Base-by-base conservation (phyloP, 108 stramenopile species). In the Pseudonitzschia delicatissima region DNA sequence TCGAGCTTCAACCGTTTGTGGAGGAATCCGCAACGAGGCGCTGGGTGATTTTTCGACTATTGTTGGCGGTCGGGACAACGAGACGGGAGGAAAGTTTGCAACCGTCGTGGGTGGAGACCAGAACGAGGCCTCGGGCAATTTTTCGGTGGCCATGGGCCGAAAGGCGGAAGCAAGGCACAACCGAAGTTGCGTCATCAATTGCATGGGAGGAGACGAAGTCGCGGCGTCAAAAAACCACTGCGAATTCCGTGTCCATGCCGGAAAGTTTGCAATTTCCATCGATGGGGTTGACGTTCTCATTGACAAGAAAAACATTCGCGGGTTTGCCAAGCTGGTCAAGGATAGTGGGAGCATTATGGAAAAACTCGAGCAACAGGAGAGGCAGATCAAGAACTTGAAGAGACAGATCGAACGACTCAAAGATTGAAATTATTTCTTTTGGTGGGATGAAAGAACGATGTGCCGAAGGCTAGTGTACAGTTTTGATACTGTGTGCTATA, bases 121-220 rank as follows among this genome's bases (percentile, higher is more conserved):
- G 7, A 49, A 49, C 21, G n/a, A 23, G 0, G n/a, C 48, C 21
- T 9, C 15, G 8, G 48, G 48, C 7, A 49, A 2, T 8, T 49
- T 49, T 49, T 49, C 48, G 7, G 20, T 49, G 7, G 48, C 48
- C 20, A 49, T 49, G 48, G 48, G 48, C n/a, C 48, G 48, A 7
- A 49, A 49, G 7, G 48, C 48, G n/a, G n/a, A 1, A 0, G 48
- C 21, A 9, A 49, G n/a, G 11, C 48, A 49, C n/a, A 9, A 49
- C 21, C 11, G 48, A 49, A 17, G 15, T 21, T 49, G 48, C 2
- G 20, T 49, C n/a, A 49, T 49, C 0, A 49, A 49, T 49, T 39
- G 37, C 37, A 11, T 11, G 8, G 7, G 11, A 17, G 48, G 48
- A 21, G 48, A 49, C 48, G 7, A 49, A 7, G 20, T 8, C 8